These are phyloP conservation scores for Brasenia schreberi DNA, from an alignment of 164 flowering plant species.

Conservation along the genomic window DNA sequence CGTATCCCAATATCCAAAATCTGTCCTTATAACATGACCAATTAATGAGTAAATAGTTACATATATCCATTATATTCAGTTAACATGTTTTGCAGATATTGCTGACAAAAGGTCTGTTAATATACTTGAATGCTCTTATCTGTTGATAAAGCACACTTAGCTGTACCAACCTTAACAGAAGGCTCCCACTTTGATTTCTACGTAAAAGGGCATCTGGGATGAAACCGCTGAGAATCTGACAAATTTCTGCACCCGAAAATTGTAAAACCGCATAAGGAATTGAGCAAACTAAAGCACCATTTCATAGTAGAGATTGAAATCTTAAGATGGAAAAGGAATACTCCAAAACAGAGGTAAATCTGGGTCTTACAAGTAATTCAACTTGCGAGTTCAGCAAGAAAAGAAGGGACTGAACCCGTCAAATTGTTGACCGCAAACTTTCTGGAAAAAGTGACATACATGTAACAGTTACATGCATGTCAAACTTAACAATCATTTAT, in stretches of 20 bases:
- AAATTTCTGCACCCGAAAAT: neutral
- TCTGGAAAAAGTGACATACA: neutral
- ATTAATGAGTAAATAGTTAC: too few relatives aligned
- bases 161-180: neutral
- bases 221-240: neutral
- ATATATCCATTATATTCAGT: too few relatives aligned
- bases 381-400: conserved; percentile 12
- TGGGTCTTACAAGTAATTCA: conserved; percentile 20
- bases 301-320: too few relatives aligned
- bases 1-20: too few relatives aligned
- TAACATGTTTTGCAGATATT: too few relatives aligned
- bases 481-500: neutral
- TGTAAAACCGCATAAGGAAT: neutral
- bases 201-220: neutral
- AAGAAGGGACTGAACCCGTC: conserved; percentile 22
- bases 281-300: neutral
- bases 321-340: neutral
- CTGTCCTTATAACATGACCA: too few relatives aligned
- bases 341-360: neutral
- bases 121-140: too few relatives aligned
- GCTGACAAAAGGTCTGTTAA: too few relatives aligned
- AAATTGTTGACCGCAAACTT: conserved; percentile 22
- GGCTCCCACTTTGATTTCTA: neutral
- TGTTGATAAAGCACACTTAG: neutral
- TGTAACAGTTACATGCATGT: neutral